Conservation (phyloP, 2,329 filamentous ascomycete species). For the Neonectria faginata region DNA sequence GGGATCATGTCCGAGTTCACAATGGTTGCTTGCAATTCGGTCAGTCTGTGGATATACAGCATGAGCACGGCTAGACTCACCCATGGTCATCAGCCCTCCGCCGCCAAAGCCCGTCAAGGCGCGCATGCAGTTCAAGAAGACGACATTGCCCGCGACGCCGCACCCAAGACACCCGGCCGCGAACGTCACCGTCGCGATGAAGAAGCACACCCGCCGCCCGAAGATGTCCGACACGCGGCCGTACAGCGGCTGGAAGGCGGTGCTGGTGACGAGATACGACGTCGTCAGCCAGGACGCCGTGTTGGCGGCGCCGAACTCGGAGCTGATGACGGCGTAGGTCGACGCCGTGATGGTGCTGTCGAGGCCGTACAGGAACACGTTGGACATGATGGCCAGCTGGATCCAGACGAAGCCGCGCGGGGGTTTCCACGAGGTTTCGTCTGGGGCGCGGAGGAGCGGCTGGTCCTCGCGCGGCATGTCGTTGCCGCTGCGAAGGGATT, state of each 20-base stretch:
- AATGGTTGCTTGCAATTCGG: conserved; percentile 55
- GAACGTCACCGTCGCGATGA: conserved; percentile 73
- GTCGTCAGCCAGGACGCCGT: conserved; percentile 81
- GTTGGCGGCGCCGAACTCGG: conserved; percentile 78
- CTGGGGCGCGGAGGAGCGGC: conserved; percentile 37
- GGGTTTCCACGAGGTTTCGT: conserved; percentile 56
- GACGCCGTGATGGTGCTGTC: conserved; percentile 80
- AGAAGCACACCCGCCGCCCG: conserved; percentile 71
- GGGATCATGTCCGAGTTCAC: conserved; percentile 74
- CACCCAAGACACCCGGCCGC: conserved; percentile 74
- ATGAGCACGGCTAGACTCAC: conserved; percentile 51
- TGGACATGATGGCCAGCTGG: conserved; percentile 71
- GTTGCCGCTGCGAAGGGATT: conserved; percentile 2
- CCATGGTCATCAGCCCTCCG: conserved; percentile 77
- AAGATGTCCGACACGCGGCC: conserved; percentile 78
- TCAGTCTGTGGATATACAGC: conserved; percentile 5
- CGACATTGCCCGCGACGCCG: conserved; percentile 67
- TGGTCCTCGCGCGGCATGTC: conserved; percentile 34
- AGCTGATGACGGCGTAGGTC: conserved; percentile 79
- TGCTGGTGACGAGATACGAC: conserved; percentile 77
- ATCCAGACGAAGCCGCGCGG: conserved; percentile 68
- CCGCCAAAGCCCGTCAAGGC: conserved; percentile 77
- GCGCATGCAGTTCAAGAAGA: conserved; percentile 72
- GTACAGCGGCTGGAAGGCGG: conserved; percentile 78
- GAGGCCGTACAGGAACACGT: conserved; percentile 75